phyloP scores from a whole-genome alignment of 2,329 filamentous ascomycete genomes.

The Fusarium acutatum region DNA sequence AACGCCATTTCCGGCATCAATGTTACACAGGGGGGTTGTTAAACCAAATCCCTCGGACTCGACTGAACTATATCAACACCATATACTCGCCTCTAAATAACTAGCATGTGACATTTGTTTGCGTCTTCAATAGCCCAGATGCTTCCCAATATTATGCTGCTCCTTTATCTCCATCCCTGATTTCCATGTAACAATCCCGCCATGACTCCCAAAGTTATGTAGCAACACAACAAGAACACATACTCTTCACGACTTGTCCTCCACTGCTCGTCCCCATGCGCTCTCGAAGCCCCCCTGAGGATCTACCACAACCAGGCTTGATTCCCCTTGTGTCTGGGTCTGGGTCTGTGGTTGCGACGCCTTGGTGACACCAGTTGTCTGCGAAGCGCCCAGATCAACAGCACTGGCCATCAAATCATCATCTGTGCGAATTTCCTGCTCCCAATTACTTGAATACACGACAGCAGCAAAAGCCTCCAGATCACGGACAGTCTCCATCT shows the following conservation, averaged over 20 bases:
- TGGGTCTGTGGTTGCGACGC: constrained; percentile 25
- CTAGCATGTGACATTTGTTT: constrained; percentile 25
- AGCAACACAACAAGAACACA: constrained; percentile 12
- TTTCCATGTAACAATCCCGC: constrained; percentile 5
- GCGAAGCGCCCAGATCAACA: constrained; percentile 44
- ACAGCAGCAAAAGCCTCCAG: constrained; percentile 87
- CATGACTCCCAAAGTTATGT: constrained; percentile 28
- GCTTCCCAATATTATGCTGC: constrained; percentile 22
- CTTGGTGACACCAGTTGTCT: constrained; percentile 7
- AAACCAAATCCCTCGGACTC: constrained; percentile 14
- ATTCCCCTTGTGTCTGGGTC: constrained; percentile 45
- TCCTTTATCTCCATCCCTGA: constrained; percentile 14
- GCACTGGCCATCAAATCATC: constrained; percentile 54
- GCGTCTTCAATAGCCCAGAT: constrained; percentile 27
- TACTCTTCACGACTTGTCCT: constrained; percentile 37
- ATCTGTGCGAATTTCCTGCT: constrained; percentile 65
- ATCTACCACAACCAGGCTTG: constrained; percentile 65
- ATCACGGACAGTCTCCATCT: constrained; percentile 79
- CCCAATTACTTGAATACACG: constrained; percentile 87
- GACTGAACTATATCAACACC: constrained; percentile 1
- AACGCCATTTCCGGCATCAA: constrained; percentile 36
- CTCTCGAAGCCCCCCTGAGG: constrained; percentile 66
- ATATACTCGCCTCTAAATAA: constrained; percentile 7
- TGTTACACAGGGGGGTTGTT: constrained; percentile 29
- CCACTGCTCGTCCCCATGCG: constrained; percentile 72